phyloP scores from a whole-genome alignment of 768 basidiomycete genomes.

The Pleurotus giganteus region DNA sequence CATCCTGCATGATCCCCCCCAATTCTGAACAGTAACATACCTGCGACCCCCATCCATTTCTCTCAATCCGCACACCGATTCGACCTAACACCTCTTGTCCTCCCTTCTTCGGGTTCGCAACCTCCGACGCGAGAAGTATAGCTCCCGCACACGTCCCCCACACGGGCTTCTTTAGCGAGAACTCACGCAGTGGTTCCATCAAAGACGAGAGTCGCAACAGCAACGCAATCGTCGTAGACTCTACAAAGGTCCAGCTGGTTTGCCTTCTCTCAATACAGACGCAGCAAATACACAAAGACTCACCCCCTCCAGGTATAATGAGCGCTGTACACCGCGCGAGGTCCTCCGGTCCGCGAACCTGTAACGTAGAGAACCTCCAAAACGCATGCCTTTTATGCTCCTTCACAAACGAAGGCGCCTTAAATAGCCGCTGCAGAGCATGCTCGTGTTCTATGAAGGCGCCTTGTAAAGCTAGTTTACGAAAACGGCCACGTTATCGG shows the following conservation, averaged over 20 bases:
- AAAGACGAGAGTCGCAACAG: constrained; percentile 73
- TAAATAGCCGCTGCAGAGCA: constrained; percentile 58
- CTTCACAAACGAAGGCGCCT: constrained; percentile 15
- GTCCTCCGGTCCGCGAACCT: constrained; percentile 76
- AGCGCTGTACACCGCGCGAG: constrained; percentile 76
- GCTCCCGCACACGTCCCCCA: constrained; percentile 99
- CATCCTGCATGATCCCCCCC: too few relatives aligned
- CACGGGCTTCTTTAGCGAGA: constrained; percentile 69
- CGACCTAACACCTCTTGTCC: constrained; percentile 86
- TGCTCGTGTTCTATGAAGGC: constrained; percentile 87
- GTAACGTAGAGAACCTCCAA: constrained; percentile 42
- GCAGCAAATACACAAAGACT: constrained; percentile 15
- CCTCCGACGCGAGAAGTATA: constrained; percentile 74
- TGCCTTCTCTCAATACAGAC: background rate
- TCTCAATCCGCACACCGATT: constrained; percentile 72
- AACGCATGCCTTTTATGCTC: background rate
- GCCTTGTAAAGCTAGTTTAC: constrained; percentile 95
- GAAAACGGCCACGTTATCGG: constrained; percentile 2
- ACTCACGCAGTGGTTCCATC: constrained; percentile 73
- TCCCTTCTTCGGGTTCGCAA: constrained; percentile 77
- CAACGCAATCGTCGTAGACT: constrained; percentile 90
- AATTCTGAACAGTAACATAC: constrained; percentile 37
- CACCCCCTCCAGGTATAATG: constrained; percentile 91
- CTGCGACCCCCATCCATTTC: constrained; percentile 96
- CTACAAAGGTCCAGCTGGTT: constrained; percentile 33